These are phyloP conservation scores for Penicillium waksmanii DNA, from an alignment of 495 filamentous ascomycete species.

Conservation along the genomic window DNA sequence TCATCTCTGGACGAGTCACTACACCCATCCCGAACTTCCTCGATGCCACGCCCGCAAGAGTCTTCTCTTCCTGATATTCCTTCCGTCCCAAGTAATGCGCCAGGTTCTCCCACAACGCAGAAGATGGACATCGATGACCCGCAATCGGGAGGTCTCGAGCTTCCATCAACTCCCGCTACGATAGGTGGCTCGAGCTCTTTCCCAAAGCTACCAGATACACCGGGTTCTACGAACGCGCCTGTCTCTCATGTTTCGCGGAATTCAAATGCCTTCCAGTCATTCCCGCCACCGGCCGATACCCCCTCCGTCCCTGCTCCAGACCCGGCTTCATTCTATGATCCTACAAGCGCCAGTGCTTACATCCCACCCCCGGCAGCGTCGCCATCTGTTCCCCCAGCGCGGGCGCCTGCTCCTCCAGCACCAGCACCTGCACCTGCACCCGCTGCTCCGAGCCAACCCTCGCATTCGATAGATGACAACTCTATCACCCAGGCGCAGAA, in stretches of 20 bases:
- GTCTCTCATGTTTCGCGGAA: constrained; percentile 16
- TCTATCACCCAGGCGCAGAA: constrained; percentile 83
- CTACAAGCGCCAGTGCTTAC: constrained; percentile 24
- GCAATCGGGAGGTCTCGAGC: constrained; percentile 31
- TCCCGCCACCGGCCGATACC: constrained; percentile 45
- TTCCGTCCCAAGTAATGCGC: constrained; percentile 29
- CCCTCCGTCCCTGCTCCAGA: constrained; percentile 33
- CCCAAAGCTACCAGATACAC: constrained; percentile 46
- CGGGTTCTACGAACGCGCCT: constrained; percentile 24
- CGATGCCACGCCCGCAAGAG: constrained; percentile 38
- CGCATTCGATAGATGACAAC: constrained; percentile 65
- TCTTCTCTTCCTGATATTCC: constrained; percentile 30
- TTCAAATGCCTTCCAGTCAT: constrained; percentile 48
- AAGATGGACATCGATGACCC: constrained; percentile 24
- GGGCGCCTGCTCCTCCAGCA: constrained; percentile 18
- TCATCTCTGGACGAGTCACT: constrained; percentile 53
- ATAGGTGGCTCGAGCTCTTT: constrained; percentile 33
- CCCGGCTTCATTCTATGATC: constrained; percentile 38
- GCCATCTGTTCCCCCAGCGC: constrained; percentile 23
- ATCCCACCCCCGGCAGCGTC: constrained; percentile 30
- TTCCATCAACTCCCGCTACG: constrained; percentile 45
- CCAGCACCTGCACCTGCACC: constrained; percentile 29
- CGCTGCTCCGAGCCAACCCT: constrained; percentile 25
- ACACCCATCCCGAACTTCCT: constrained; percentile 54
- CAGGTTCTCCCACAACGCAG: constrained; percentile 19